Conservation (phyloP, 2,329 filamentous ascomycete genomes). For the Proliferodiscus dingleyae region DNA sequence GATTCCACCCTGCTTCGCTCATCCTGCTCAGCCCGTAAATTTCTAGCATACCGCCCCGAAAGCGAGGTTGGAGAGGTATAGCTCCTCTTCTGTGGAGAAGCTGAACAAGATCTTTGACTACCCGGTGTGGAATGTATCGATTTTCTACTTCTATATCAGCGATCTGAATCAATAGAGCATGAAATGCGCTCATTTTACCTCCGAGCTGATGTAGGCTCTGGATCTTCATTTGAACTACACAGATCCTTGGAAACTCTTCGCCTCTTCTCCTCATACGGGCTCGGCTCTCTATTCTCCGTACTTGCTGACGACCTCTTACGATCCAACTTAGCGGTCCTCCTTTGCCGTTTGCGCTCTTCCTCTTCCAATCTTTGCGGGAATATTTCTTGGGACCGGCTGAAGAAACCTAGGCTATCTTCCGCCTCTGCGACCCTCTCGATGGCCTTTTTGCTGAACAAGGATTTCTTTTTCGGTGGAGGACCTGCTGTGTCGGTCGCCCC, state of each 20-base stretch:
- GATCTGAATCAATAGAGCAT: background rate
- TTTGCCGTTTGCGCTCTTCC: slow-evolving; percentile 33
- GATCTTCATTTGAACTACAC: slow-evolving; percentile 11
- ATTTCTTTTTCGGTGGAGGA: slow-evolving; percentile 29
- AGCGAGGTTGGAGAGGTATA: slow-evolving; percentile 14
- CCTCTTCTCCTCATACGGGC: slow-evolving; percentile 23
- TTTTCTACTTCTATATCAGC: slow-evolving; percentile 11
- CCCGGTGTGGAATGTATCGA: slow-evolving; percentile 19
- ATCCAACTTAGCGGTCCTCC: slow-evolving; percentile 23
- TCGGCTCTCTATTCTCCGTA: slow-evolving; percentile 20
- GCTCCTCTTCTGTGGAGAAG: slow-evolving; percentile 2
- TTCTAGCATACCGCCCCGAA: slow-evolving; percentile 17
- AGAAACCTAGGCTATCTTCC: slow-evolving; percentile 39
- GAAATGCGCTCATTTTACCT: slow-evolving; percentile 6
- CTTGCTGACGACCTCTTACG: slow-evolving; percentile 25
- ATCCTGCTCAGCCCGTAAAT: slow-evolving; percentile 11
- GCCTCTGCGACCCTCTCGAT: slow-evolving; percentile 38
- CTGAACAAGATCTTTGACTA: slow-evolving; percentile 14
- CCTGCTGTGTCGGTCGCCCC: background rate
- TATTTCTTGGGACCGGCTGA: slow-evolving; percentile 42
- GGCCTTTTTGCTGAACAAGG: slow-evolving; percentile 51
- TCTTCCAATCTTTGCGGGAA: slow-evolving; percentile 42
- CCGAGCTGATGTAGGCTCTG: background rate
- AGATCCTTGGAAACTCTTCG: slow-evolving; percentile 15
- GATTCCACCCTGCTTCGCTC: slow-evolving; percentile 2